Base-by-base conservation (phyloP, 2,329 filamentous ascomycete genomes). In the Trichophyton schoenleinii region DNA sequence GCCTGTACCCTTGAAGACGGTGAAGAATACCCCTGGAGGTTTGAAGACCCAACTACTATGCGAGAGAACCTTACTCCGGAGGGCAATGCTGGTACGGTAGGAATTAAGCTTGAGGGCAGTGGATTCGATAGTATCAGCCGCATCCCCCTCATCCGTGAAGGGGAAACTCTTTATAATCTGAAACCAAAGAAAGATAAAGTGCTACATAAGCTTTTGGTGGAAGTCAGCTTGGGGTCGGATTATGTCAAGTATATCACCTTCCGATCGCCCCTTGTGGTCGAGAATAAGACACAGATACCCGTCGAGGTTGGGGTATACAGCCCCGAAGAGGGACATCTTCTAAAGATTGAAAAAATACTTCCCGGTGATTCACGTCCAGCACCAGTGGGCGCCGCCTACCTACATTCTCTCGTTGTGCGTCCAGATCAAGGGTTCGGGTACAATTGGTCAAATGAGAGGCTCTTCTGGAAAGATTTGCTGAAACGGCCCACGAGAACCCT, bases 201-300 rank as follows among this genome's bases (percentile, higher is more conserved):
- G 2, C 81, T 92, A 65, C 95, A 99, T 72, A 87, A 91, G 22
- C 82, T 99, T 18, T 84, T 97, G 25, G 91, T 97, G 0, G 94
- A 99, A 62, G 87, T 99, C 60, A 89, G 84, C 60, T 81, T 99
- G 25, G 94, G 91, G n/a, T 78, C 84, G 0, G 92, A 99, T 77
- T 97, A 97, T 69, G 89, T 99, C 76, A 99, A 99, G 77, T 95
- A 95, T 71, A 95, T 99, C 69, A 99, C 91, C 1, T 86, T 99
- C 69, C 84, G 94, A 28, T 97, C 92, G 18, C 94, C 94, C 0
- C 78, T 99, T 1, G 77, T 96, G 0, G 85, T 99, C 6, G 94
- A 99, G 71, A 99, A 99, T 73, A 88, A 94, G 65, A 99, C 94
- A 0, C 90, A 99, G 70, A 96, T 99, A 49, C 92, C 94, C 0